These are phyloP conservation scores for Schizochytrium sp. DNA, from an alignment of 108 stramenopile species.

Conservation along the genomic window DNA sequence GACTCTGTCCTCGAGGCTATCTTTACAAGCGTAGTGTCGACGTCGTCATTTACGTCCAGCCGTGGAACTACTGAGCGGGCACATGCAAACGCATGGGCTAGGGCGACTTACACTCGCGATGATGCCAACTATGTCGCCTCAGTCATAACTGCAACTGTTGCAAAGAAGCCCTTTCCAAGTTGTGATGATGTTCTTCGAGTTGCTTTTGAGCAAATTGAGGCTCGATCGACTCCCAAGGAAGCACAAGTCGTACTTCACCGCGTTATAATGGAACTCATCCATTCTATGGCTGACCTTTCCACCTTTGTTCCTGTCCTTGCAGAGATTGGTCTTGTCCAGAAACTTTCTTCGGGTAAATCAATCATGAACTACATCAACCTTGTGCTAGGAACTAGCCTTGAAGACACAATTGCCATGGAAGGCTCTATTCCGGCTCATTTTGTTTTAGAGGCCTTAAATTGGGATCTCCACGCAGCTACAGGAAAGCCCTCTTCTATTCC, in stretches of 20 bases:
- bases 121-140: neutral
- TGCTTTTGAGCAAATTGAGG: neutral
- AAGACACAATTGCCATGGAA: neutral
- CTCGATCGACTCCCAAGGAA: neutral
- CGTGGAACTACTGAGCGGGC: neutral
- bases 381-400: neutral
- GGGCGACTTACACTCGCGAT: neutral
- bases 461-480: too few species aligned
- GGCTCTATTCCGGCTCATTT: neutral
- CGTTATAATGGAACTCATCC: neutral
- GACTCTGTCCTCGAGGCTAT: neutral
- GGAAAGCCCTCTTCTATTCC: too few species aligned
- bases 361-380: neutral
- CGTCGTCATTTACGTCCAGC: neutral
- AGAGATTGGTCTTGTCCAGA: neutral
- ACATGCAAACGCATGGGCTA: neutral
- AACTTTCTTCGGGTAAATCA: neutral
- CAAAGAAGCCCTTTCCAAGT: neutral
- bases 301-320: neutral
- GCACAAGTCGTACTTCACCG: slow-evolving; percentile 14
- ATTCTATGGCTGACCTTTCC: neutral
- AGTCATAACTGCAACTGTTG: neutral
- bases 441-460: neutral
- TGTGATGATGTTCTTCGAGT: neutral
- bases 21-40: neutral